These are phyloP conservation scores for Guillardia theta DNA, from an alignment of 78 protist genomes.

Conservation along the genomic window DNA sequence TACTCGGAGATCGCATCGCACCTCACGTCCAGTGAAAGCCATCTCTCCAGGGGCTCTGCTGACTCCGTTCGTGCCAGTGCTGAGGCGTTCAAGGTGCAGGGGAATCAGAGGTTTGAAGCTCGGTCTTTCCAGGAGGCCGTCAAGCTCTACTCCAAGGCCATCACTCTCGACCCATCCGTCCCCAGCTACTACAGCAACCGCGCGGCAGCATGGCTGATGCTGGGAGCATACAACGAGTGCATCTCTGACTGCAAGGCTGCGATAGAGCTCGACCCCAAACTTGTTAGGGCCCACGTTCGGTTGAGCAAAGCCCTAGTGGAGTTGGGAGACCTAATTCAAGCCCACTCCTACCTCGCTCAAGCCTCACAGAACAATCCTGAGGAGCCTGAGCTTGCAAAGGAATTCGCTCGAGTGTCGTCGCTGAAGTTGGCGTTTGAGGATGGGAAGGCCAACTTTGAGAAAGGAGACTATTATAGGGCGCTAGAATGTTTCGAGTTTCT, in stretches of 20 bases:
- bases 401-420: neutral
- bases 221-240: neutral
- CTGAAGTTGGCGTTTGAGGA: neutral
- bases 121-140: neutral
- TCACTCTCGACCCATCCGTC: neutral
- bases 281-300: neutral
- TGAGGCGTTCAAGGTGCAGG: neutral
- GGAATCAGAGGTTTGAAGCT: neutral
- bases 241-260: neutral
- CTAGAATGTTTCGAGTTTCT: neutral
- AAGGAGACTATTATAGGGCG: neutral
- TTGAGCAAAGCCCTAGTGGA: neutral
- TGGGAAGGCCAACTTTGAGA: neutral
- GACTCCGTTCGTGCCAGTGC: neutral
- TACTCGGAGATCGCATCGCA: neutral
- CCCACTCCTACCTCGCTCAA: neutral
- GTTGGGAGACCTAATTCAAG: neutral
- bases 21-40: neutral
- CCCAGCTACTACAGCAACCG: neutral
- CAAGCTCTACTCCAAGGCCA: slow-evolving; percentile 4
- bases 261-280: neutral
- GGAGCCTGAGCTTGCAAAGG: neutral
- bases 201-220: neutral
- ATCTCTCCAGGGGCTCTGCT: neutral
- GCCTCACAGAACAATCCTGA: neutral